These are phyloP conservation scores for Diplocarpon mali DNA, from an alignment of 2,329 filamentous ascomycete genomes.

Conservation along the genomic window DNA sequence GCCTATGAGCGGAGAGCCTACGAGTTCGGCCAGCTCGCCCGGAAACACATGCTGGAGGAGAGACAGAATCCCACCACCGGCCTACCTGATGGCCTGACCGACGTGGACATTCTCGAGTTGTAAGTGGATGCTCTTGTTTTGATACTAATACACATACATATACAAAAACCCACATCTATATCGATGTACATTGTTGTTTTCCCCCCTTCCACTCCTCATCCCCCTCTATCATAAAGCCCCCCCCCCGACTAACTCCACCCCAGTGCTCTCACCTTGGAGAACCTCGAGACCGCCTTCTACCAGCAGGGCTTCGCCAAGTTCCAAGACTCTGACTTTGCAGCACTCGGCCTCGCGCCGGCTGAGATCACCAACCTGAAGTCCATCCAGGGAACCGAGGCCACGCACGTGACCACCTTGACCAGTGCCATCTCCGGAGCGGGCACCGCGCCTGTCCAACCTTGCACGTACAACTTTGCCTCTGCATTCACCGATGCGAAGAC, in stretches of 20 bases:
- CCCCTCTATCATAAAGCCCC: too few species aligned
- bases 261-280: constrained; percentile 62
- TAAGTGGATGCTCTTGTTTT: constrained; percentile 24
- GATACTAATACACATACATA: too few species aligned
- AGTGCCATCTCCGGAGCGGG: constrained; percentile 50
- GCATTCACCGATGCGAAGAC: constrained; percentile 50
- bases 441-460: constrained; percentile 54
- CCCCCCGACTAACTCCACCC: constrained; percentile 2
- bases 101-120: constrained; percentile 43
- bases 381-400: constrained; percentile 51
- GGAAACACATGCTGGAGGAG: constrained; percentile 12
- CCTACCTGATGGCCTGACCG: constrained; percentile 31
- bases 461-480: constrained; percentile 54
- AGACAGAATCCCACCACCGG: constrained; percentile 25
- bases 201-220: too few species aligned
- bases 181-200: too few species aligned
- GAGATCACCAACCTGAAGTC: constrained; percentile 49
- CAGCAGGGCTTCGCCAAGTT: constrained; percentile 59
- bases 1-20: constrained; percentile 18
- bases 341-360: constrained; percentile 43
- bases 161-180: too few species aligned
- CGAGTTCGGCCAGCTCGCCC: constrained; percentile 13
- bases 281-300: constrained; percentile 66
- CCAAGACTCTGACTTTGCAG: constrained; percentile 50
- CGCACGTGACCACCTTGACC: constrained; percentile 49